phyloP scores from a whole-genome alignment of 1,139 yeast species.

The Saccharomyces uvarum region DNA sequence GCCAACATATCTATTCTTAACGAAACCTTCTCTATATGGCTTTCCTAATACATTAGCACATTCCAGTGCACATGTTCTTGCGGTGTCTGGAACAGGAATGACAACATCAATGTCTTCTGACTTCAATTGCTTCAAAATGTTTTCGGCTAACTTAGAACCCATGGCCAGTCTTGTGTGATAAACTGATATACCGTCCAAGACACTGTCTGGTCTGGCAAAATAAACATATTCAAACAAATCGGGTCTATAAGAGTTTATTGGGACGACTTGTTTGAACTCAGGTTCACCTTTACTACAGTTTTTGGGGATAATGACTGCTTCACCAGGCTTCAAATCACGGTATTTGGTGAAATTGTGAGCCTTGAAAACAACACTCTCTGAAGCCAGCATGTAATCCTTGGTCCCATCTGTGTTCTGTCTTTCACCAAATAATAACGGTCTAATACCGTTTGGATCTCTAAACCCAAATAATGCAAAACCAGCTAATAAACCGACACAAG shows the following conservation, averaged over 20 bases:
- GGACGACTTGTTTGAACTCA: conserved; percentile 81
- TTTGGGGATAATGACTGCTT: conserved; percentile 88
- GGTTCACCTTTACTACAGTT: conserved; percentile 48
- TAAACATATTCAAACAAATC: conserved; percentile 96
- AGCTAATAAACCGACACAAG: conserved; percentile 90
- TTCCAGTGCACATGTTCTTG: conserved; percentile 89
- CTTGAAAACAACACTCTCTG: conserved; percentile 88
- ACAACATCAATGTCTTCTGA: conserved; percentile 78
- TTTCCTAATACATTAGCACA: conserved; percentile 74
- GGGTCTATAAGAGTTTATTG: conserved; percentile 73
- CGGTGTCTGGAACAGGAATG: conserved; percentile 96
- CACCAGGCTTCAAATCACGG: conserved; percentile 87
- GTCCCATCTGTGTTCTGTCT: conserved; percentile 60
- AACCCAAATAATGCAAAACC: conserved; percentile 94
- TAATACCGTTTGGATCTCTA: conserved; percentile 93
- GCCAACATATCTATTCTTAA: conserved; percentile 92
- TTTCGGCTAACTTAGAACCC: conserved; percentile 84
- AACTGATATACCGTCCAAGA: conserved; percentile 89
- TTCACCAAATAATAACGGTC: conserved; percentile 84
- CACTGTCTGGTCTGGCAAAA: conserved; percentile 96
- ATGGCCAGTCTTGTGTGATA: conserved; percentile 87
- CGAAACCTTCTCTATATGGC: conserved; percentile 95
- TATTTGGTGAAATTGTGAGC: conserved; percentile 83
- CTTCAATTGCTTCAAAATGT: conserved; percentile 46
- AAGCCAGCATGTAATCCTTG: conserved; percentile 89